Evolutionary conservation across 1,139 yeast species (phyloP), one percentile per base, ranked within the genome.

Genomic region (Debaryomycetaceae sp.): DNA sequence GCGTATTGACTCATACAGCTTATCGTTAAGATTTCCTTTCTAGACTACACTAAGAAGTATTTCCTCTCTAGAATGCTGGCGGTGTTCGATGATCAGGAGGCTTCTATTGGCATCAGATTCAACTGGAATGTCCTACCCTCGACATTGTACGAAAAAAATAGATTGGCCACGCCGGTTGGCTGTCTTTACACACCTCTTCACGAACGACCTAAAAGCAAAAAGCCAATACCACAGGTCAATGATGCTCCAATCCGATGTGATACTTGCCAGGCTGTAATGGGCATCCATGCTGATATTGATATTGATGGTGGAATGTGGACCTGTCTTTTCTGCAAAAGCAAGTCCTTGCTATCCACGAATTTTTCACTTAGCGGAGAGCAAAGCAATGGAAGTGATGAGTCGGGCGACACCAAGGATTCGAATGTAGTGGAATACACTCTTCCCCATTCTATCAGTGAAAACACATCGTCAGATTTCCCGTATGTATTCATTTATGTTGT

Each of bases 121-220:
- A 78, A 78, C 50, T 79, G 83, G 83, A 75, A 78, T 51, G 64
- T 75, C 2, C 71, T 79, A 47, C 75, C 76, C 0, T 56, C 64
- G 17, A 70, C 75, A 0, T 52, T 71, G 30, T 50, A 67, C 6
- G 75, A 70, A 42, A 63, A 59, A 6, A 51, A 63, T 0, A 61
- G 53, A 24, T 43, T 68, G 33, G 56, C 61, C 45, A 55, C 67
- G 3, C 75, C 75, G 1, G 36, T 70, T 31, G 76, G 73, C 5
- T 68, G 75, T 43, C 45, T 70, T 16, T 65, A 57, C 41, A 48
- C 64, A 0, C 75, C 75, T 5, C 48, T 63, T 9, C 43, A 47
- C 30, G 34, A 37, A 35, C 22, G 36, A 17, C 31, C 45, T 35
- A 13, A 41, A 6, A 6, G 24, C 14, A 11, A 14, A 9, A 5